phyloP scores from a whole-genome alignment of 2,329 filamentous ascomycete species.

The Hypoxylon sp. region DNA sequence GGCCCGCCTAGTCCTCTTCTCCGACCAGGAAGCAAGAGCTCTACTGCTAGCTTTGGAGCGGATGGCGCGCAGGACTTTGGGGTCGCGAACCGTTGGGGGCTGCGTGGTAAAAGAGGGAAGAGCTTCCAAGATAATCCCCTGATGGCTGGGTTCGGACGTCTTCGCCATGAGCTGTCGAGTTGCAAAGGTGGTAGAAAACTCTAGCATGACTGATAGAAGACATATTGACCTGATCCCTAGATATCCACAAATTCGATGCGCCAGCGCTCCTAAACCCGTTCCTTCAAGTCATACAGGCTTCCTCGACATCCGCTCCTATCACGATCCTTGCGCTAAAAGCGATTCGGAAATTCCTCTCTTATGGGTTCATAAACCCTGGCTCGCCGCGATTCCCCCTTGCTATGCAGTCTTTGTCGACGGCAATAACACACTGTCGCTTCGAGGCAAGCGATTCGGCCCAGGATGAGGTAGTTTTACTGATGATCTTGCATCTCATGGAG shows the following conservation, averaged over 20 bases:
- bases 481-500: constrained; percentile 98
- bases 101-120: constrained; percentile 94
- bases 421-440: constrained; percentile 97
- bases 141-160: constrained; percentile 92
- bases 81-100: constrained; percentile 88
- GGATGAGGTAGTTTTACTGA: constrained; percentile 93
- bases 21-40: constrained; percentile 60
- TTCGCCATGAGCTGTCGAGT: constrained; percentile 88
- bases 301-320: constrained; percentile 94
- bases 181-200: constrained; percentile 76
- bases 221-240: constrained; percentile 61
- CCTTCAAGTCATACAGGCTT: constrained; percentile 95
- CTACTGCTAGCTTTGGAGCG: constrained; percentile 54
- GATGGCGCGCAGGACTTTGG: constrained; percentile 68
- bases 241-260: constrained; percentile 90
- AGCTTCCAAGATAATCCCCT: constrained; percentile 98
- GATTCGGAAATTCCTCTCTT: constrained; percentile 96
- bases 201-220: neutral
- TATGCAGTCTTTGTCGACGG: constrained; percentile 94
- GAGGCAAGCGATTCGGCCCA: constrained; percentile 95
- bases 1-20: constrained; percentile 62
- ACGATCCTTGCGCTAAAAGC: constrained; percentile 94
- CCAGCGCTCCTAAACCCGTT: constrained; percentile 92
- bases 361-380: constrained; percentile 86
- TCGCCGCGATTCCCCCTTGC: constrained; percentile 91